Base-by-base conservation (phyloP, 148 eudicot species). In the Camellia sinensis region DNA sequence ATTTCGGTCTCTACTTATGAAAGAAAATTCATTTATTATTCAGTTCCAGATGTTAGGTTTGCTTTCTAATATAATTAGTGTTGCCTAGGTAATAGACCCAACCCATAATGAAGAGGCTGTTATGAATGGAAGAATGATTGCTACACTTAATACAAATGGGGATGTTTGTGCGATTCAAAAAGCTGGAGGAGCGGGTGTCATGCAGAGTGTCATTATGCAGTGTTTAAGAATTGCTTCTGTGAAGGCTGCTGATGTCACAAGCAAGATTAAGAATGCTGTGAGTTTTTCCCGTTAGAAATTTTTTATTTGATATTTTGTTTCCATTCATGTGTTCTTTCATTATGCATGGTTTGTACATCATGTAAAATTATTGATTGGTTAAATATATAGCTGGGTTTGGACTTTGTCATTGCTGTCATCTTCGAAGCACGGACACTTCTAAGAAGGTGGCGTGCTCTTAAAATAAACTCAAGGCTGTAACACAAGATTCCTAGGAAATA, bases 81-180 rank as follows among this genome's bases (percentile, higher is more conserved):
- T 73, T 82, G 76, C 17, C 19, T 81, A 95, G 99, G 90, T 96
- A 71, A 81, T 96, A 73, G 99, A 96, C 78, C 99, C 99, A 13
- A 87, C 91, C 75, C 89, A 92, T 85, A 73, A 76, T 80, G 98
- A 96, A 87, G 99, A 96, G 86, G 91, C 93, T 64, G 83, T 96
- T 54, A 92, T 90, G 92, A 89, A 83, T 67, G 98, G 98, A 86
- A 92, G 91, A 82, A 80, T 96, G 89, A 89, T 92, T 44, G 89
- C 87, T 71, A 93, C 95, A 19, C 72, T 96, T 37, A 96, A 96
- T 81, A 82, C 92, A 68, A 92, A 88, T 85, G 97, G 96, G 67
- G 99, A 96, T 78, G 80, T 93, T 75, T 96, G 99, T 84, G 90
- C 98, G 63, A 89, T 96, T 80, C 99, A 96, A 80, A 96, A 96